Percentiles rank a stretch among this genome's conserved stretches.
Evolutionary conservation across 2,329 filamentous ascomycete species (phyloP).

Genomic region (Trichoderma brevicompactum): DNA sequence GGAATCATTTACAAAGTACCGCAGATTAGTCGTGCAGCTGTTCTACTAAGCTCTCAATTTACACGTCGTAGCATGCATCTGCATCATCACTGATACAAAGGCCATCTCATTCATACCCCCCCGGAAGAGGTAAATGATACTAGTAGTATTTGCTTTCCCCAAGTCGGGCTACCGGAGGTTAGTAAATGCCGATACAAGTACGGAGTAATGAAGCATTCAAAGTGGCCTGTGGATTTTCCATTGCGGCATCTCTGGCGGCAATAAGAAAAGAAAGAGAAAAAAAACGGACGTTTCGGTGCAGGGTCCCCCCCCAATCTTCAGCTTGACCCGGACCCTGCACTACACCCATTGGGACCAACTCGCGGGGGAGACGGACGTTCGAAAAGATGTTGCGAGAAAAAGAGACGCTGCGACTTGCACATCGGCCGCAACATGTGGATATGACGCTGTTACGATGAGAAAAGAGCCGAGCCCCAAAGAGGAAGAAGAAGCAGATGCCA

Average conservation of each 20-base stretch:
- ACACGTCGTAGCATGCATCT: not conserved
- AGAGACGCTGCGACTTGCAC: not conserved
- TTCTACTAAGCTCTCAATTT: not conserved
- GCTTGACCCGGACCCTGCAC: slow-evolving; percentile 2
- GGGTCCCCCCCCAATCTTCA: slow-evolving; percentile 12
- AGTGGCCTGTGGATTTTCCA: not conserved
- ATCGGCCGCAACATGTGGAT: not conserved
- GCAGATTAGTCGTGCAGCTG: not conserved
- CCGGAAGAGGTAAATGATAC: not conserved
- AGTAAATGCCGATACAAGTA: slow-evolving; percentile 26
- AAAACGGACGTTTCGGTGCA: slow-evolving; percentile 22
- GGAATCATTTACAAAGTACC: not conserved
- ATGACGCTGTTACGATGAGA: not conserved
- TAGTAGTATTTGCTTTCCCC: not conserved
- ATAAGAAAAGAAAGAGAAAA: not conserved
- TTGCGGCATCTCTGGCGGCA: slow-evolving; percentile 8
- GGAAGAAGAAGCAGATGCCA: not conserved
- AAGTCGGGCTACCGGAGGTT: slow-evolving; percentile 27
- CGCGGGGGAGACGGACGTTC: not conserved
- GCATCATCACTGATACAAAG: not conserved
- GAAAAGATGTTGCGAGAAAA: not conserved
- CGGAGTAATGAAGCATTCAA: not conserved
- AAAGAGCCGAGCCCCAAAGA: slow-evolving; percentile 1
- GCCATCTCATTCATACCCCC: not conserved
- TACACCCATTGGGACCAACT: not conserved